A percentile compares a stretch with the other conserved stretches of the same genome.
Conservation (phyloP, 805 yeast species). For the Teunomyces cretensis region DNA sequence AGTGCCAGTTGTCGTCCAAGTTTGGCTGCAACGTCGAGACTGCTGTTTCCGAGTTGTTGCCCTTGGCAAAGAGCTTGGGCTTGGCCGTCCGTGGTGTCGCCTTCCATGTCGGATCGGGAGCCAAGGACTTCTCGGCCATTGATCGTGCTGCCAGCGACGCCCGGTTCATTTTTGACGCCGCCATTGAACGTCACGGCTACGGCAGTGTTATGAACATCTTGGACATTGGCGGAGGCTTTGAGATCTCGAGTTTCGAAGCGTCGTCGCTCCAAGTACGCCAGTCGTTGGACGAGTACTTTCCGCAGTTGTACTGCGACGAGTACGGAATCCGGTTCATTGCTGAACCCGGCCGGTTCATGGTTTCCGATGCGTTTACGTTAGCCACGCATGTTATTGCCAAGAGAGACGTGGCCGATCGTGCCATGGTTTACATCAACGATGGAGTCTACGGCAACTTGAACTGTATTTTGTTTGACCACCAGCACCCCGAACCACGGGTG, state of each 20-base stretch:
- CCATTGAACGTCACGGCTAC: slow-evolving; percentile 40
- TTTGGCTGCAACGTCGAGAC: slow-evolving; percentile 74
- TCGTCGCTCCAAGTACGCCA: slow-evolving; percentile 57
- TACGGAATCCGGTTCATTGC: slow-evolving; percentile 59
- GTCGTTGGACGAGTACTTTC: slow-evolving; percentile 62
- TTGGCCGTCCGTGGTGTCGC: slow-evolving; percentile 81
- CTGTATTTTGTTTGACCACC: slow-evolving; percentile 92
- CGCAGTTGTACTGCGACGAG: slow-evolving; percentile 30
- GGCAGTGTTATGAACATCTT: slow-evolving; percentile 46
- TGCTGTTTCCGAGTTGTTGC: slow-evolving; percentile 54
- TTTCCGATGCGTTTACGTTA: slow-evolving; percentile 79
- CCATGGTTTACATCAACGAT: slow-evolving; percentile 87
- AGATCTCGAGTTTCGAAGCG: slow-evolving; percentile 56
- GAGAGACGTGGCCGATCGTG: slow-evolving; percentile 43
- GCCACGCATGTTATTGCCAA: slow-evolving; percentile 86
- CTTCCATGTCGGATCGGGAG: slow-evolving; percentile 96
- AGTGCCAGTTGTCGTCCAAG: slow-evolving; percentile 82
- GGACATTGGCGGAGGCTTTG: slow-evolving; percentile 96
- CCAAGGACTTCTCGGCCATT: slow-evolving; percentile 67
- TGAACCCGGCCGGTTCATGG: slow-evolving; percentile 92
- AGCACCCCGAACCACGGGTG: slow-evolving; percentile 68
- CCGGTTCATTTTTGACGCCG: slow-evolving; percentile 63
- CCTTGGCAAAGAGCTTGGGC: slow-evolving; percentile 57
- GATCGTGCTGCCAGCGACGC: slow-evolving; percentile 74
- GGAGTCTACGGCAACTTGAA: slow-evolving; percentile 96